phyloP scores from a whole-genome alignment of 176 grass and related monocot genomes.

The Carex kokanica region DNA sequence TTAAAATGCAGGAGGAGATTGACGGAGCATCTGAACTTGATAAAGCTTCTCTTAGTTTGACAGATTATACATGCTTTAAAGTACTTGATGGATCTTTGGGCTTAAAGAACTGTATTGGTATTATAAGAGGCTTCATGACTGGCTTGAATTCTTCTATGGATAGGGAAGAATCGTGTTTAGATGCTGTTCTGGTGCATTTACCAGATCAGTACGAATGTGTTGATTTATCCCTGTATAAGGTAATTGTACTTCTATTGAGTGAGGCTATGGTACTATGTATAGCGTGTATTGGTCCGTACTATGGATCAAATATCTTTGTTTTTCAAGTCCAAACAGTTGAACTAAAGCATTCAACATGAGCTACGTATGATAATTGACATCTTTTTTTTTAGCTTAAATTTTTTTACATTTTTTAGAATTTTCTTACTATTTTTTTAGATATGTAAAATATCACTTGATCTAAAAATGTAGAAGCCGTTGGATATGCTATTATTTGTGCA shows the following conservation, averaged over 20 bases:
- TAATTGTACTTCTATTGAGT: conserved; percentile 25
- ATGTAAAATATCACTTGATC: too few relatives aligned
- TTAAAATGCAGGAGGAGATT: conserved; percentile 54
- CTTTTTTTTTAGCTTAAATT: too few relatives aligned
- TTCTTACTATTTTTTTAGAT: too few relatives aligned
- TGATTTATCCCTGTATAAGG: conserved; percentile 92
- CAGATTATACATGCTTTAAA: conserved; percentile 79
- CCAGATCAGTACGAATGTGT: conserved; percentile 75
- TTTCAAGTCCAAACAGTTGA: too few relatives aligned
- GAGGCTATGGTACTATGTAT: too few relatives aligned
- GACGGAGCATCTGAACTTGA: conserved; percentile 29
- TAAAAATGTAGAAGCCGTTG: neutral
- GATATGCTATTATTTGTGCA: neutral
- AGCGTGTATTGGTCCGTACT: too few relatives aligned
- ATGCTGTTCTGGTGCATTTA: conserved; percentile 67
- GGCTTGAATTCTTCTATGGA: conserved; percentile 29
- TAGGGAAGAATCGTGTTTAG: conserved; percentile 17
- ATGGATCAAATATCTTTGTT: too few relatives aligned
- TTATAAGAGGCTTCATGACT: conserved; percentile 57
- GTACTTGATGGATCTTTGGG: conserved; percentile 70
- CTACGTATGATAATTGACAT: too few relatives aligned
- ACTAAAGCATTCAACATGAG: too few relatives aligned
- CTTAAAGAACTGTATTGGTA: conserved; percentile 68
- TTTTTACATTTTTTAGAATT: too few relatives aligned
- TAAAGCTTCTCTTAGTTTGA: conserved; percentile 36